Base-by-base conservation (phyloP, 495 filamentous ascomycete species). In the Hypoxylon rickii region DNA sequence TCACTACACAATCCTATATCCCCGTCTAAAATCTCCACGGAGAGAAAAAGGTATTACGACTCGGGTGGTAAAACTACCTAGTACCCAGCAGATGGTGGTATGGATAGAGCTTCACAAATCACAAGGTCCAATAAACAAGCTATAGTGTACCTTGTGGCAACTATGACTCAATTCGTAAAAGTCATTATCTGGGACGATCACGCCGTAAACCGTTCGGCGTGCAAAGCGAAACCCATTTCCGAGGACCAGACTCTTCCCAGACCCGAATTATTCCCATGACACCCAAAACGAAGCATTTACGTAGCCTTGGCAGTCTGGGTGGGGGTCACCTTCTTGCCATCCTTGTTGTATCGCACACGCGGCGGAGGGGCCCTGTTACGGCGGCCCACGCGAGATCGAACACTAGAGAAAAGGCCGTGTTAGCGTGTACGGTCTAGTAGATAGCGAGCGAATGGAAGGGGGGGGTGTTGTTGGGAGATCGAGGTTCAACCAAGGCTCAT, bases 311-410 rank as follows among this genome's bases (percentile, higher is more conserved):
- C 66, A 62, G 64, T 69, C 68, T 93, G 88, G 75, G 89, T 91
- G 53, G 95, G 92, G 78, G 86, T 90, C 75, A 99, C 84, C 87
- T 97, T 99, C 89, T 99, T 99, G 82, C 94, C 94, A 75, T 99
- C 94, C 87, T 97, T 97, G 87, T 99, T 99, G 88, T 96, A 99
- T 64, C 94, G 83, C 68, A 97, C 91, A 66, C 94, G 83, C 68
- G 94, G 94, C 66, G 94, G 94, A 65, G 94, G 94, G 70, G 94
- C 94, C 77, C 94, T 88, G 88, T 99, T 99, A 77, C 95, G 93
- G 74, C 94, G 92, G 64, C 94, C 94, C 78, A 89, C 93, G 67
- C 90, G 85, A 55, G 95, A 97, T 67, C 94, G 94, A 75, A 99
- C 94, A 87, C 94, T 97, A 64, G 61, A 64, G 21, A 44, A 47